Evolutionary conservation across 768 basidiomycete species (phyloP), one percentile per base, ranked within the genome.

Genomic region (Phaffia australis): DNA sequence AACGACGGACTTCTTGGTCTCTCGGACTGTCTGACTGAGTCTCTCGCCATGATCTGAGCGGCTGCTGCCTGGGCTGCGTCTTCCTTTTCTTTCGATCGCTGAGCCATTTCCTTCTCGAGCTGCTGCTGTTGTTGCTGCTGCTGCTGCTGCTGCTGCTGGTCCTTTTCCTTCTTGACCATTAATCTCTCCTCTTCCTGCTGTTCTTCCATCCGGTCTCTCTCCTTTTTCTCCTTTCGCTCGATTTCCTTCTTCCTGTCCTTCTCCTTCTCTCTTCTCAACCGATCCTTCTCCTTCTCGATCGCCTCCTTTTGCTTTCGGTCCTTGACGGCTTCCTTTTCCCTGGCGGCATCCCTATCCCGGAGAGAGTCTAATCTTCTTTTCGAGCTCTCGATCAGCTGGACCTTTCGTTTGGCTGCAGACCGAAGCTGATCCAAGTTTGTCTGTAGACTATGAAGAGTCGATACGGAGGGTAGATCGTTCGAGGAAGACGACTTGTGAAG

Each of bases 1-100:
- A 49, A 42, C 23, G 66, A 56, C 62, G 52, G 42, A 47, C 42
- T 56, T 67, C 63, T 46, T 48, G 30, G 54, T 48, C 56, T 6
- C 16, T 23, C 30, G 14, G 30, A 25, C 52, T 14, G 27, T 54
- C 15, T 18, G 21, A 8, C 42, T 11, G 62, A 29, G 7, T 46
- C 51, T 25, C 2, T 15, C 1, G 25, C 48, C 47, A 42, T 54
- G 19, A 49, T 27, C 18, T 35, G 56, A 21, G 29, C 46, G 19
- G 4, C 30, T 14, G 32, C 25, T 11, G 35, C 35, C 11, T 42
- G 35, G 35, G 35, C 35, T 11, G 35, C 35, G 11, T 42, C 35
- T 11, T 42, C 4, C 51, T 14, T 23, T 48, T n/a, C 47, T 56
- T 6, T 11, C 52, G 42, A 9, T 16, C 48, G 5, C 14, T 29